Percentiles rank a stretch among this genome's conserved stretches.
Evolutionary conservation across 495 filamentous ascomycete species (phyloP).

Genomic region (Cryomyces minteri): DNA sequence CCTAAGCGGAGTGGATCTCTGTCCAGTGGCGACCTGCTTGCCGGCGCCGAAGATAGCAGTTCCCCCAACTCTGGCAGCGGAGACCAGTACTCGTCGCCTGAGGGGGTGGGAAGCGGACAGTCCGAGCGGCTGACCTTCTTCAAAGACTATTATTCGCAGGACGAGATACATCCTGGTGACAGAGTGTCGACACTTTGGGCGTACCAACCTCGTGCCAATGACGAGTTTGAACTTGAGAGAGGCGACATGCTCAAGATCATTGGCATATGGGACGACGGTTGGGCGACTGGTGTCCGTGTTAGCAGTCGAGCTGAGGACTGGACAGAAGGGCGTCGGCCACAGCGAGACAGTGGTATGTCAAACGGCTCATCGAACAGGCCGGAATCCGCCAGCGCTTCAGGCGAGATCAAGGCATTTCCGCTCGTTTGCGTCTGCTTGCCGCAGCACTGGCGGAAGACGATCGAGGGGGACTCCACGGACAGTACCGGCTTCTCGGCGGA

Average conservation of each 20-base stretch:
- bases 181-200: constrained; percentile 89
- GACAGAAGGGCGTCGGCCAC: constrained; percentile 52
- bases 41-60: constrained; percentile 38
- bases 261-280: constrained; percentile 99
- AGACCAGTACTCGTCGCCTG: constrained; percentile 54
- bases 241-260: constrained; percentile 98
- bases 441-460: constrained; percentile 93
- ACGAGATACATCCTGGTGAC: constrained; percentile 86
- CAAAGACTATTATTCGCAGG: constrained; percentile 96
- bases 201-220: constrained; percentile 80
- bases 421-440: constrained; percentile 95
- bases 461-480: constrained; percentile 50
- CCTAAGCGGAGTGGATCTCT: constrained; percentile 74
- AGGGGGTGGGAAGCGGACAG: constrained; percentile 68
- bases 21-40: constrained; percentile 43
- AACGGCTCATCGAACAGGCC: constrained; percentile 49
- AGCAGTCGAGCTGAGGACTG: constrained; percentile 77
- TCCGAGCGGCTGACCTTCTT: constrained; percentile 90
- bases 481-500: not conserved
- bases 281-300: constrained; percentile 84
- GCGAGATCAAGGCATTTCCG: constrained; percentile 88
- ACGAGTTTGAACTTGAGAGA: constrained; percentile 86
- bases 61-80: constrained; percentile 51
- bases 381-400: constrained; percentile 46
- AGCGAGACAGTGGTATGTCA: constrained; percentile 87